phyloP scores from a whole-genome alignment of 176 grass and related monocot genomes.

The Rhynchospora pubera region DNA sequence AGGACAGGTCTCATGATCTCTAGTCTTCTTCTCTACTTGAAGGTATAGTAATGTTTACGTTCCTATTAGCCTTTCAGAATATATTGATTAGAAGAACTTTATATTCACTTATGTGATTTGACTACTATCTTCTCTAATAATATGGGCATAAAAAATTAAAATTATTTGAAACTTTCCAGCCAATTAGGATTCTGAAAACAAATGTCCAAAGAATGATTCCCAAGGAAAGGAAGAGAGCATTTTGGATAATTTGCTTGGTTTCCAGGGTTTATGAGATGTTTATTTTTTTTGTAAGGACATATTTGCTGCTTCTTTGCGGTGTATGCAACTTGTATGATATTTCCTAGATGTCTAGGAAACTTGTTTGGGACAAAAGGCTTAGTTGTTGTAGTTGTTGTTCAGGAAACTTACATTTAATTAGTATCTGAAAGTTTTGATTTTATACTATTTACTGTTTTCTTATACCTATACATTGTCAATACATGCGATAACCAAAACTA shows the following conservation, averaged over 20 bases:
- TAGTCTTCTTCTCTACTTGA: slow-evolving; percentile 84
- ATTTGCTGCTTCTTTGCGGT: neutral
- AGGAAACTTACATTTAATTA: neutral
- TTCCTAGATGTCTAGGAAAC: neutral
- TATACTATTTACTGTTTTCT: neutral
- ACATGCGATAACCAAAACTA: neutral
- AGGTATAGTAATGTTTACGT: slow-evolving; percentile 40
- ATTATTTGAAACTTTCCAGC: neutral
- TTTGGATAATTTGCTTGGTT: neutral
- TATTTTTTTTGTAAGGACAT: neutral
- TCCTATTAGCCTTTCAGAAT: neutral
- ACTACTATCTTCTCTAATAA: neutral
- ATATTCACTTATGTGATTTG: slow-evolving; percentile 6
- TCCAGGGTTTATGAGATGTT: neutral
- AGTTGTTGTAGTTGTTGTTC: neutral
- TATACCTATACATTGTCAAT: neutral
- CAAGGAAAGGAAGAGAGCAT: neutral
- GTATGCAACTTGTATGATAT: neutral
- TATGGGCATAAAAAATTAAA: neutral
- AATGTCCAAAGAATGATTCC: neutral
- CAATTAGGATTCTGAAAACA: neutral
- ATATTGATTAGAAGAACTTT: slow-evolving; percentile 1
- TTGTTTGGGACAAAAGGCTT: neutral
- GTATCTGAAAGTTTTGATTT: neutral
- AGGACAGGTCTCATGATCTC: slow-evolving; percentile 98